Evolutionary conservation across 139 green algal genomes (phyloP).

Genomic region (Chlorella sp.): DNA sequence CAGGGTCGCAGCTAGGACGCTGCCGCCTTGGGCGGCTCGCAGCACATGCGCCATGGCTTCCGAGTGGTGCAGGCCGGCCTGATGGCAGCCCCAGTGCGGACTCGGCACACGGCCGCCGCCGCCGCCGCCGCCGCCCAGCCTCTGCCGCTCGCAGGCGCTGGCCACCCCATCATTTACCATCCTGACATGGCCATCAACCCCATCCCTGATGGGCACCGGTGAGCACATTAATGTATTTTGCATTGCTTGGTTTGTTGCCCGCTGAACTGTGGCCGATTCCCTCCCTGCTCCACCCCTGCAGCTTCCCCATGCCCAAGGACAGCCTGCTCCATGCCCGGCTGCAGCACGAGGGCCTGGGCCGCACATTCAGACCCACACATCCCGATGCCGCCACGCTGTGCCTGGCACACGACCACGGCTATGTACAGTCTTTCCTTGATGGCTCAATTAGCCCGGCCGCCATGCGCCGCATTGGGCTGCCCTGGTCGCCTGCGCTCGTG

Average conservation of each 20-base stretch:
- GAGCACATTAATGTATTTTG: neutral
- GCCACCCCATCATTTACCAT: conserved; percentile 57
- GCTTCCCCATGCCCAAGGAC: conserved; percentile 71
- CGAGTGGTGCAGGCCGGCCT: too few species aligned
- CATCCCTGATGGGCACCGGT: conserved; percentile 44
- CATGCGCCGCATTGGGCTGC: conserved; percentile 60
- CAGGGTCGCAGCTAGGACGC: too few species aligned
- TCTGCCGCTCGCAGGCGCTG: too few species aligned
- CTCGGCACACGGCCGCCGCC: too few species aligned
- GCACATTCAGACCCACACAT: conserved; percentile 49
- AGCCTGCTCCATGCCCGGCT: conserved; percentile 54
- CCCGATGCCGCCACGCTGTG: conserved; percentile 51
- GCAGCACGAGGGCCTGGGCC: conserved; percentile 34
- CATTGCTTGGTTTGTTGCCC: neutral
- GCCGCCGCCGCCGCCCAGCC: too few species aligned
- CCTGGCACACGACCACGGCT: conserved; percentile 47
- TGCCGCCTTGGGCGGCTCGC: too few species aligned
- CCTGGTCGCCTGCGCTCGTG: conserved; percentile 55
- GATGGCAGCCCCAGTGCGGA: too few species aligned
- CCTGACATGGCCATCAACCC: conserved; percentile 56
- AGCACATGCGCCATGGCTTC: too few species aligned
- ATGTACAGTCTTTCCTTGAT: conserved; percentile 44
- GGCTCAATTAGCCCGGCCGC: conserved; percentile 37
- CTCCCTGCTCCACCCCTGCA: neutral
- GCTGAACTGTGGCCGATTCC: too few species aligned